A percentile compares a stretch with the other conserved stretches of the same genome.
Evolutionary conservation across 495 filamentous ascomycete species (phyloP).

Genomic region (Penicillium crystallinum): DNA sequence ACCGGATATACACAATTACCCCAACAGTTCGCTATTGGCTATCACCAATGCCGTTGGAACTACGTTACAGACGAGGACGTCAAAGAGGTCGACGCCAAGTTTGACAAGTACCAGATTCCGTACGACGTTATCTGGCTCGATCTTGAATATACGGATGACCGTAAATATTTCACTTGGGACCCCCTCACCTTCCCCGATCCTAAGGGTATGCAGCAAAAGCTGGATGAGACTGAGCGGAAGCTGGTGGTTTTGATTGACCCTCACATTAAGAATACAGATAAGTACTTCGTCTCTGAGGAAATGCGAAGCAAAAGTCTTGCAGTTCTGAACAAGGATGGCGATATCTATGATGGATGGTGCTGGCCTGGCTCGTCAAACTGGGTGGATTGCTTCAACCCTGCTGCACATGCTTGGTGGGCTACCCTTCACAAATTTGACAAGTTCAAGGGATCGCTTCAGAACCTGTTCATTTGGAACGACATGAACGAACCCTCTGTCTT

Average conservation of each 20-base stretch:
- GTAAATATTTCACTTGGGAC: constrained; percentile 98
- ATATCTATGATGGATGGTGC: constrained; percentile 92
- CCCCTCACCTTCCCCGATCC: constrained; percentile 79
- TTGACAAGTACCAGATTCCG: constrained; percentile 89
- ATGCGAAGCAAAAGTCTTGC: constrained; percentile 77
- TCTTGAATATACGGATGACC: constrained; percentile 91
- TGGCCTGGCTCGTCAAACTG: constrained; percentile 96
- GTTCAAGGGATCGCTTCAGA: constrained; percentile 76
- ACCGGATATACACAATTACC: constrained; percentile 91
- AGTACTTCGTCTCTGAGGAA: constrained; percentile 71
- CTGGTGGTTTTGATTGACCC: constrained; percentile 94
- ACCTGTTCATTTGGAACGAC: constrained; percentile 96
- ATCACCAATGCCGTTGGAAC: constrained; percentile 99
- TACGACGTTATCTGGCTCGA: constrained; percentile 99
- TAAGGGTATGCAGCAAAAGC: constrained; percentile 77
- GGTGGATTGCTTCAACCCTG: constrained; percentile 91
- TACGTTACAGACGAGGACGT: constrained; percentile 96
- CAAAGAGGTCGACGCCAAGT: constrained; percentile 90
- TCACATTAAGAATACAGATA: constrained; percentile 87
- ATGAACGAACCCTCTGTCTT: constrained; percentile 99
- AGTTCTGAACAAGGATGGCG: constrained; percentile 82
- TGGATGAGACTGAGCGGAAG: constrained; percentile 79
- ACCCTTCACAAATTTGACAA: constrained; percentile 77
- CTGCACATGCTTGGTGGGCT: constrained; percentile 83
- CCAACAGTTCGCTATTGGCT: constrained; percentile 83